These are phyloP conservation scores for Camillea tinctor DNA, from an alignment of 2,329 filamentous ascomycete species.

Conservation along the genomic window DNA sequence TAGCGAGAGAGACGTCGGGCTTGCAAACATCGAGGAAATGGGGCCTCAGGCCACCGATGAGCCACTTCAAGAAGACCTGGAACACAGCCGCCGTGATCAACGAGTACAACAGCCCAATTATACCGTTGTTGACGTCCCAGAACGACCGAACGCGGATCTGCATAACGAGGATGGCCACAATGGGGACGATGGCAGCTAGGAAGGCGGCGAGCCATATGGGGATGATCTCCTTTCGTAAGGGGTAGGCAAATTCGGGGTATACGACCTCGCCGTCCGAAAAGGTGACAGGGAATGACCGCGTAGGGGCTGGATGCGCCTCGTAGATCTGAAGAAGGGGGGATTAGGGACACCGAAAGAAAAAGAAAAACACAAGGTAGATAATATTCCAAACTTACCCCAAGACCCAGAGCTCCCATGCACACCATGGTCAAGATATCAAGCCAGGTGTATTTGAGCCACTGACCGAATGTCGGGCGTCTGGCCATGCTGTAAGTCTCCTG, in stretches of 20 bases:
- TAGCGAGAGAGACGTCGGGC: constrained; percentile 49
- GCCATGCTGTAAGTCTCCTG: constrained; percentile 42
- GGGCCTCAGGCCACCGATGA: constrained; percentile 71
- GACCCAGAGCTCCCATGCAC: constrained; percentile 62
- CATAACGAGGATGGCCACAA: constrained; percentile 61
- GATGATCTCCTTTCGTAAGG: constrained; percentile 66
- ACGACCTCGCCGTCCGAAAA: constrained; percentile 68
- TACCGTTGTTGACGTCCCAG: constrained; percentile 70
- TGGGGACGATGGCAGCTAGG: constrained; percentile 63
- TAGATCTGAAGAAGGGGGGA: constrained; percentile 48
- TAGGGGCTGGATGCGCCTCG: constrained; percentile 62
- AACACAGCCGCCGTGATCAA: constrained; percentile 72
- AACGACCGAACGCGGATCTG: constrained; percentile 68
- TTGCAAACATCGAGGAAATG: constrained; percentile 71
- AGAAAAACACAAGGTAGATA: neutral
- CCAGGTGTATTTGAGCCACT: constrained; percentile 68
- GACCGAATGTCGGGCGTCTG: constrained; percentile 59
- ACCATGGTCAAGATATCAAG: constrained; percentile 68
- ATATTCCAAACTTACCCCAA: constrained; percentile 53
- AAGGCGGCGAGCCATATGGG: constrained; percentile 71
- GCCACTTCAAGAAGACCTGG: constrained; percentile 73
- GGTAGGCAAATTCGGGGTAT: constrained; percentile 69
- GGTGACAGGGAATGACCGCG: constrained; percentile 66
- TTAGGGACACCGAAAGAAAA: neutral
- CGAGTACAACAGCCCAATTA: constrained; percentile 67